Conservation (phyloP, 164 flowering plant genomes). For the Berberis vulgaris region DNA sequence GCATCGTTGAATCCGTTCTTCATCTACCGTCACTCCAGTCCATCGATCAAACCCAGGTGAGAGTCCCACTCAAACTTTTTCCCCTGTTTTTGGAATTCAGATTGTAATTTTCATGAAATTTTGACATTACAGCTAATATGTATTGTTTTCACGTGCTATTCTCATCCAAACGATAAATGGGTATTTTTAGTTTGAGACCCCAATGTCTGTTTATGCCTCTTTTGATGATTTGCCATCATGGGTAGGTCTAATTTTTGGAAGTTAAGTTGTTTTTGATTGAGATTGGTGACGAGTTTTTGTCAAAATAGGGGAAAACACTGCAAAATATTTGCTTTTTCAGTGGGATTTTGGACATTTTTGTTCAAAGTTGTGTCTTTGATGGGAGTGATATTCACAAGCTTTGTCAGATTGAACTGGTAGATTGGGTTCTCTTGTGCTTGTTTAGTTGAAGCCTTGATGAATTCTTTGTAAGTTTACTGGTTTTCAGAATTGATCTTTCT, state of each 20-base stretch:
- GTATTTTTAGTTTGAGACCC: too few species aligned
- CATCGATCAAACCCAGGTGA: constrained; percentile 17
- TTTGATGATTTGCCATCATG: not conserved
- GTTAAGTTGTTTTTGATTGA: not conserved
- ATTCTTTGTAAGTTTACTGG: constrained; percentile 6
- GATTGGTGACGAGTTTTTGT: not conserved
- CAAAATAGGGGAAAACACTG: too few species aligned
- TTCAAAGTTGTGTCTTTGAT: not conserved
- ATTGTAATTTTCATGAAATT: too few species aligned
- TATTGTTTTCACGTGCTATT: too few species aligned
- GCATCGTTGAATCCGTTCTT: constrained; percentile 7
- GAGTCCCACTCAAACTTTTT: not conserved
- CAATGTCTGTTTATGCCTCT: not conserved
- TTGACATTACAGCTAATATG: too few species aligned
- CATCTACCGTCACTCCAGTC: constrained; percentile 13
- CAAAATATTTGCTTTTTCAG: not conserved
- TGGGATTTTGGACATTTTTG: not conserved
- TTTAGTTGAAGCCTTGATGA: constrained; percentile 1
- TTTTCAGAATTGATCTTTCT: not conserved
- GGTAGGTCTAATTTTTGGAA: not conserved
- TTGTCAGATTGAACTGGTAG: constrained; percentile 5
- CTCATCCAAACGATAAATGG: too few species aligned
- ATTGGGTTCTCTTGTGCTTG: not conserved
- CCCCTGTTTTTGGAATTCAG: not conserved
- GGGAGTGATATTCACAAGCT: not conserved